phyloP scores from a whole-genome alignment of 1,284 basidiomycete genomes.

The Cutaneotrichosporon cavernicola region DNA sequence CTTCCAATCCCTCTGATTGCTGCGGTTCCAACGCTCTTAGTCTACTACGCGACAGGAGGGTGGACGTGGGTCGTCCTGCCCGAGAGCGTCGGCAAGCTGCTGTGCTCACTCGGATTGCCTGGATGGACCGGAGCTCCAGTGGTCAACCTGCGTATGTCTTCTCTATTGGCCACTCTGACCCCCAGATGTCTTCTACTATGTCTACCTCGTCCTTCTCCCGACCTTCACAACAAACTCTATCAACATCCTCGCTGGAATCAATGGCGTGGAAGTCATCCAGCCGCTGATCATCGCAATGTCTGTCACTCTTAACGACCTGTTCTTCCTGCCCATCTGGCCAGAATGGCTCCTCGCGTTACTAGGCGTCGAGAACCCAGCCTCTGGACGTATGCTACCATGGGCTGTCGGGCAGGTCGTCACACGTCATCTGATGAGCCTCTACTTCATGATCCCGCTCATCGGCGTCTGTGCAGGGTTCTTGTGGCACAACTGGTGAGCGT shows the following conservation, averaged over 20 bases:
- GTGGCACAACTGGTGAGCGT: conserved; percentile 86
- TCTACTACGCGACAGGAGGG: conserved; percentile 92
- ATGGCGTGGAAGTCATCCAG: conserved; percentile 92
- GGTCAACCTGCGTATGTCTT: conserved; percentile 75
- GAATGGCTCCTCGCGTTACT: conserved; percentile 70
- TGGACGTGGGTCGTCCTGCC: conserved; percentile 94
- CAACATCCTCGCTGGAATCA: conserved; percentile 98
- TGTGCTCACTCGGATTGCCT: conserved; percentile 45
- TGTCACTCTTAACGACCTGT: conserved; percentile 83
- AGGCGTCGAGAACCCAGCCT: conserved; percentile 60
- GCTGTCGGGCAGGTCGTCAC: conserved; percentile 71
- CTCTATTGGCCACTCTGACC: neutral
- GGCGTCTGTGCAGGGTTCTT: conserved; percentile 86
- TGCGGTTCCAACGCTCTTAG: conserved; percentile 88
- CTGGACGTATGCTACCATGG: conserved; percentile 46
- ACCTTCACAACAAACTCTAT: conserved; percentile 98
- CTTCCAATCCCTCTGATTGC: conserved; percentile 94
- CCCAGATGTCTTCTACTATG: conserved; percentile 68
- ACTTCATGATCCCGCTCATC: conserved; percentile 92
- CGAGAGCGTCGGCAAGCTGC: conserved; percentile 66
- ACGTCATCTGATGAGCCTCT: conserved; percentile 89
- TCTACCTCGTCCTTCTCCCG: conserved; percentile 93
- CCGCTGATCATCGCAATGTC: conserved; percentile 88
- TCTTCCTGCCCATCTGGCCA: conserved; percentile 72
- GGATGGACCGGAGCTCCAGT: conserved; percentile 59